Evolutionary conservation across 805 yeast genomes (phyloP).

Genomic region (Wickerhamiella nectarea): DNA sequence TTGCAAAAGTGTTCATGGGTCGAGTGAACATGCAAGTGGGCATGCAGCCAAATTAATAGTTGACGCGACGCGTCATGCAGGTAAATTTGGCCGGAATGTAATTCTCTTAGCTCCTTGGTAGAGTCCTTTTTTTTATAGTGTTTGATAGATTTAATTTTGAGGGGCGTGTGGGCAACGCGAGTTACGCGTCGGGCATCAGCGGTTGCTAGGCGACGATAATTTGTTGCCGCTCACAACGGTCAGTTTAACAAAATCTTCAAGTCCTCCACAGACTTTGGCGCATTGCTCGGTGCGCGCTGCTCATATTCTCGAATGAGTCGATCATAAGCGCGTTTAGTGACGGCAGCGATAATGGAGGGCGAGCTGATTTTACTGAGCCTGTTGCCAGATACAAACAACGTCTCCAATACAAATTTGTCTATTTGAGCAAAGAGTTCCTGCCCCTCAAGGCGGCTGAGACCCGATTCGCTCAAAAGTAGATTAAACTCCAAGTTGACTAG

Average conservation of each 20-base stretch:
- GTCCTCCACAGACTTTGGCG: background rate
- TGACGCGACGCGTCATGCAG: conserved; percentile 6
- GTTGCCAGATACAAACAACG: background rate
- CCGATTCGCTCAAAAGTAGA: conserved; percentile 17
- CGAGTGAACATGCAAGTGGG: background rate
- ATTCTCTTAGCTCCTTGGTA: too few species aligned
- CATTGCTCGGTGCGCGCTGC: background rate
- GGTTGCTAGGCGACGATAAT: background rate
- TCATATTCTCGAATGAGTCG: conserved; percentile 1
- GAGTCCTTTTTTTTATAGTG: too few species aligned
- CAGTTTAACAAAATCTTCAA: background rate
- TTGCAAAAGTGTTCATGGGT: conserved; percentile 3
- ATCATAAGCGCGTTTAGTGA: background rate
- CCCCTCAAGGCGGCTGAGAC: conserved; percentile 12
- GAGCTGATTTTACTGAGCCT: conserved; percentile 1
- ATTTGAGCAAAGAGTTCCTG: conserved; percentile 12
- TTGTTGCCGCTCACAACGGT: background rate
- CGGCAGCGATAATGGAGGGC: background rate
- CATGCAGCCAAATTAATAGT: conserved; percentile 1
- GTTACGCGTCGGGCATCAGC: background rate
- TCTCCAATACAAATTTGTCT: conserved; percentile 25
- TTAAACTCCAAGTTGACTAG: conserved; percentile 21
- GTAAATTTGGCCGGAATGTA: too few species aligned
- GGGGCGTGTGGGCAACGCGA: too few species aligned
- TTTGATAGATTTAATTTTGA: too few species aligned